Conservation (phyloP, 148 eudicot species). For the Fagopyrum tataricum region DNA sequence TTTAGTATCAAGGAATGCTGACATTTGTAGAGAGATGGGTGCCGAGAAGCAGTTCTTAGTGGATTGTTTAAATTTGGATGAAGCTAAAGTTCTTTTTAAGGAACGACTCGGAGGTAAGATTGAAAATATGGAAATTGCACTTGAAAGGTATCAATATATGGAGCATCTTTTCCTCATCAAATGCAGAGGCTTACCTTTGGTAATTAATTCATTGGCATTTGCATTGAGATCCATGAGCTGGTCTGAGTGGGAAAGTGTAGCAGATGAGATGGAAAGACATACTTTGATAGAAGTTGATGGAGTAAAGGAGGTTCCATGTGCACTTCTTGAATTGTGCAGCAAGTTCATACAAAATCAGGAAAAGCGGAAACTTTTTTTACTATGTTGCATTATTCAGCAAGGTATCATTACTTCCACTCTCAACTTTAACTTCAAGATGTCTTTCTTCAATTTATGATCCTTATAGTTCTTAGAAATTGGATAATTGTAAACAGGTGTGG, state of each 20-base stretch:
- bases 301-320: not conserved
- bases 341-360: not conserved
- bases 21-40: not conserved
- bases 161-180: not conserved
- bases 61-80: constrained; percentile 2
- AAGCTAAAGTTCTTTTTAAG: not conserved
- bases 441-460: not conserved
- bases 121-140: not conserved
- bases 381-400: not conserved
- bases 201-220: not conserved
- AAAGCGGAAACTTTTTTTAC: not conserved
- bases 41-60: not conserved
- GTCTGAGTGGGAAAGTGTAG: not conserved
- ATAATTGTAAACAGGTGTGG: not conserved
- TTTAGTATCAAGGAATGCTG: not conserved
- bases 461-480: not conserved
- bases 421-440: not conserved
- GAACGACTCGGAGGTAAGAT: not conserved
- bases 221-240: not conserved
- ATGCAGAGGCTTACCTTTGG: constrained; percentile 1
- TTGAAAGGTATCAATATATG: not conserved
- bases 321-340: not conserved
- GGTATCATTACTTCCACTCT: not conserved
- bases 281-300: not conserved
- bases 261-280: not conserved